A percentile compares a stretch with the other conserved stretches of the same genome.
phyloP scores from a whole-genome alignment of 169 alveolate species.

The Plasmodium billcollinsi region DNA sequence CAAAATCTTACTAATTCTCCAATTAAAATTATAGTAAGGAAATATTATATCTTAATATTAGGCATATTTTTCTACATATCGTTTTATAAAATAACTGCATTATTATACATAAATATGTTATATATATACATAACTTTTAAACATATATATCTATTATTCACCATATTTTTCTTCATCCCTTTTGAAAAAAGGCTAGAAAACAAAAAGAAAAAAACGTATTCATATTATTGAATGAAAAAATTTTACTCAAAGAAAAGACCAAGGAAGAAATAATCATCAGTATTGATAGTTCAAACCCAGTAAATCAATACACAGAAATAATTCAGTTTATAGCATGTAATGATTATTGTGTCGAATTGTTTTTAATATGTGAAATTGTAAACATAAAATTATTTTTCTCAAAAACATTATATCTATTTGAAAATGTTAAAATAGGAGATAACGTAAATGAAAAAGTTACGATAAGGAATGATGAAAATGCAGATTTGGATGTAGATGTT shows the following conservation, averaged over 20 bases:
- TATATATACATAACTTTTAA: neutral
- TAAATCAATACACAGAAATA: slow-evolving; percentile 43
- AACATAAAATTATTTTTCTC: slow-evolving; percentile 22
- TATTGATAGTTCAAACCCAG: slow-evolving; percentile 51
- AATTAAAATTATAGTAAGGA: slow-evolving; percentile 28
- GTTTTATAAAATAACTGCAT: too few relatives aligned
- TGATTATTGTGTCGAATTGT: slow-evolving; percentile 52
- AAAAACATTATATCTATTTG: slow-evolving; percentile 43
- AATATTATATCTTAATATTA: neutral
- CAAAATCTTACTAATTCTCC: slow-evolving; percentile 62
- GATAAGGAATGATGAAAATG: slow-evolving; percentile 68
- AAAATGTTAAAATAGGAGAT: slow-evolving; percentile 56
- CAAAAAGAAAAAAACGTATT: slow-evolving; percentile 41
- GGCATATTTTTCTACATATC: neutral
- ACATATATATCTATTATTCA: too few relatives aligned
- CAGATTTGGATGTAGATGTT: slow-evolving; percentile 53
- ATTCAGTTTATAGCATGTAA: slow-evolving; percentile 70
- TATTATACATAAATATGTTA: neutral
- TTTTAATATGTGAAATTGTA: slow-evolving; percentile 66
- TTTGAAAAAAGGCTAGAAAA: slow-evolving; percentile 32
- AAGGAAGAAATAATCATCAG: slow-evolving; percentile 28
- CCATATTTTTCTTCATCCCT: neutral
- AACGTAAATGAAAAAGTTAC: slow-evolving; percentile 49
- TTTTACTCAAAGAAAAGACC: slow-evolving; percentile 24
- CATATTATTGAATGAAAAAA: slow-evolving; percentile 30